Base-by-base conservation (phyloP, 1,284 basidiomycete genomes). In the Trametes polyzona region DNA sequence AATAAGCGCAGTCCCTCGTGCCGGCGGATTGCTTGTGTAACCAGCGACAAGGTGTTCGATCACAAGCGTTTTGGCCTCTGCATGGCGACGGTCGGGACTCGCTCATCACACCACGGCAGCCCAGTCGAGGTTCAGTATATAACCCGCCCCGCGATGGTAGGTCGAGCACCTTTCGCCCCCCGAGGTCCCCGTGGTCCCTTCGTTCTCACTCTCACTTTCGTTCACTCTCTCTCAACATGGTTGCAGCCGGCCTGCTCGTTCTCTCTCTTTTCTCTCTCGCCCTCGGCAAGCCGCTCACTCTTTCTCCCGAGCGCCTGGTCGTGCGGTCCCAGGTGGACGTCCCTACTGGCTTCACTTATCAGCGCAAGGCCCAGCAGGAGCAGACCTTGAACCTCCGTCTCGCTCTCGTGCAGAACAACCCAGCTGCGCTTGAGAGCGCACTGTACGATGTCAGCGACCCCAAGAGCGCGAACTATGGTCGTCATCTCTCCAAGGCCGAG, bases 151-250 rank as follows among this genome's bases (percentile, higher is more conserved):
- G 30, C 21, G 23, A 12, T 17, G 47, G 47, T 43, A 12, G 16
- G 44, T 30, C 26, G 32, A 17, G 7, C 50, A 63, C 61, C 58
- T 59, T 59, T 55, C 44, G 41, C 55, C 50, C n/a, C 61, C 81
- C 64, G 73, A 69, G 81, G 83, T 23, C 86, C 83, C 29, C 79
- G 71, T 52, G 84, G 80, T 41, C 69, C 66, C 56, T 57, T 63
- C 49, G 47, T 39, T 57, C 49, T 58, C 47, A 43, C 49, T 35
- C 43, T 53, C 54, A 55, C 56, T 59, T 59, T 63, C 58, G 17
- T 61, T 61, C 48, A 42, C 50, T 63, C 49, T 48, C 52, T 57
- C 48, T 55, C 64, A 58, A 47, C 52, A 67, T 67, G 66, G 63
- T 67, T 52, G 62, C 66, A 60, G 60, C 58, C 49, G 56, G 62